Percentiles rank a stretch among this genome's conserved stretches.
phyloP scores from a whole-genome alignment of 2,329 filamentous ascomycete genomes.

The Talaromyces sp. region DNA sequence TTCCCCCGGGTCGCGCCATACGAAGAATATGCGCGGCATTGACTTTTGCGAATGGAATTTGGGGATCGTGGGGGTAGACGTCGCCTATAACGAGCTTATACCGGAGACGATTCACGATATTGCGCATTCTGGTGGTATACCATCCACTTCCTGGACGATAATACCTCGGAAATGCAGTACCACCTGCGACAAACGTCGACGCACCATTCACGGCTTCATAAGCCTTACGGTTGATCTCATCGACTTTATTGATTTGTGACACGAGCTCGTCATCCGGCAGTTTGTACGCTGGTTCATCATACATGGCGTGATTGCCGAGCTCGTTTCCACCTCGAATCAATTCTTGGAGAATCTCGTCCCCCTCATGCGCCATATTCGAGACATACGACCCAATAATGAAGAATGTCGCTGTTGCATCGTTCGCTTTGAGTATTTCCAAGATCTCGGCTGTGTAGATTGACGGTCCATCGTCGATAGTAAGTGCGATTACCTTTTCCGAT shows the following conservation, averaged over 20 bases:
- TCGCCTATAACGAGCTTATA: slow-evolving; percentile 75
- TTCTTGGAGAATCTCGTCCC: slow-evolving; percentile 53
- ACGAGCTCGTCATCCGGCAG: slow-evolving; percentile 59
- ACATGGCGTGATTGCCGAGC: slow-evolving; percentile 85
- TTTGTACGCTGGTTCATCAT: slow-evolving; percentile 69
- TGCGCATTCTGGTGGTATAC: slow-evolving; percentile 69
- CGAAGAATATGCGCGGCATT: slow-evolving; percentile 79
- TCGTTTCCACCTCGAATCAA: slow-evolving; percentile 64
- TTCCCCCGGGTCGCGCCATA: slow-evolving; percentile 70
- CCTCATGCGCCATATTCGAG: slow-evolving; percentile 35
- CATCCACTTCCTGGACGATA: slow-evolving; percentile 84
- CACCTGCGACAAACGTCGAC: slow-evolving; percentile 6
- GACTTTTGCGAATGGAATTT: slow-evolving; percentile 64
- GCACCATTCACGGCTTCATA: slow-evolving; percentile 41
- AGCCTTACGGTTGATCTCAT: slow-evolving; percentile 55
- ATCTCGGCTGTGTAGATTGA: slow-evolving; percentile 70
- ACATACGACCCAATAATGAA: slow-evolving; percentile 84
- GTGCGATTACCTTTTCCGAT: slow-evolving; percentile 64
- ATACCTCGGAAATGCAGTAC: slow-evolving; percentile 53
- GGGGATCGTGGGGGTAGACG: slow-evolving; percentile 89
- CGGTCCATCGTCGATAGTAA: slow-evolving; percentile 85
- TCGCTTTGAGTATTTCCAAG: slow-evolving; percentile 60
- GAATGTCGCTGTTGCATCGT: slow-evolving; percentile 74
- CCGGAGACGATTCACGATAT: slow-evolving; percentile 56
- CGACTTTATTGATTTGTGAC: slow-evolving; percentile 63